Evolutionary conservation across 2,329 filamentous ascomycete genomes (phyloP), one percentile per base, ranked within the genome.

Genomic region (Hypoxylon sp.): DNA sequence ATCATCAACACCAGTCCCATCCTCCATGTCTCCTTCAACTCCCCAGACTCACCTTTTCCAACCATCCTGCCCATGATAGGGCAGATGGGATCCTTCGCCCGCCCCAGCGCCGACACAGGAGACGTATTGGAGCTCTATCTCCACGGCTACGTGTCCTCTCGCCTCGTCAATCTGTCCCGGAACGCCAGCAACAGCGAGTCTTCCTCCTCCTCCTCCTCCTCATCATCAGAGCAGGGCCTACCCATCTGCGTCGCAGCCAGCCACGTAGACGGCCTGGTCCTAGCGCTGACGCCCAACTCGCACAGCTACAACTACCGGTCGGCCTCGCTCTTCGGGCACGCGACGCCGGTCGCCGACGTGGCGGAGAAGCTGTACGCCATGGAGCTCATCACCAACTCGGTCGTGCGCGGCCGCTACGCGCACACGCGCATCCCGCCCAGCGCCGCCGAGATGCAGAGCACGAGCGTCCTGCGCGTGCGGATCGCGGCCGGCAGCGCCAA

Each of bases 281-380:
- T 96, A 21, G 82, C 88, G 13, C 79, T 95, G 9, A 91, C 90
- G 0, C 88, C 90, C 8, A 89, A 90, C 74, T 83, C 82, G 51
- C 90, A 95, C 75, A 89, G 83, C 73, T 92, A 90, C 76, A 93
- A 95, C 76, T 96, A 94, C 74, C 89, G 90, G 56, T 90, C 86
- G 27, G 89, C 88, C 7, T 76, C 91, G 6, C 77, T 94, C 8
- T 91, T 93, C 65, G 91, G 91, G 1, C 82, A 86, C 67, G 91
- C 87, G 0, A 76, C 72, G 6, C 70, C 87, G 1, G 88, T 96
- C 5, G 81, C 82, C 2, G 82, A 88, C 53, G 69, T 73, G 0
- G 81, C 78, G 2, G 91, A 96, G 74, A 89, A 89, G 67, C 67
- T 89, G 4, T 94, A 82, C 73, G 90, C 90, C 5, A 88, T 96